Evolutionary conservation across 805 yeast genomes (phyloP), one percentile per base, ranked within the genome.

Genomic region (Zygoascus flipseniorum): DNA sequence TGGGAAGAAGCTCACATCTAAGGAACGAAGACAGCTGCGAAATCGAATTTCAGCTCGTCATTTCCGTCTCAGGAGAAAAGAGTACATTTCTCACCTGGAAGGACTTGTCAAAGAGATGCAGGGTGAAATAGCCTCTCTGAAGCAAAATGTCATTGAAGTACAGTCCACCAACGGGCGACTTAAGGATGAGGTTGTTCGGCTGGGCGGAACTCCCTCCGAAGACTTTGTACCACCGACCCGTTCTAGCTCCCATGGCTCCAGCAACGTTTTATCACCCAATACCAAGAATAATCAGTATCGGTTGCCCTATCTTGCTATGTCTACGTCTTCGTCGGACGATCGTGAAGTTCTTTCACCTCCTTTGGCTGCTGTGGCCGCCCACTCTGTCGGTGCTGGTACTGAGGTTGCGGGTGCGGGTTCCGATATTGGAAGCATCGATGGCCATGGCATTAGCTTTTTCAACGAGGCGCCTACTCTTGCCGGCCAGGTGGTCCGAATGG

Each of bases 11-110:
- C 58, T 63, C 20, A 52, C 63, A 39, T 60, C 68, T 39, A 59
- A 62, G 45, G 64, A 65, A 51, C 65, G 68, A 18, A 56, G 68
- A 8, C 68, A 65, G 50, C 58, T 65, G 23, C 59, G 68, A 31
- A 65, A 65, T 55, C 58, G 63, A 48, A 66, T 65, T 20, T 59
- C 64, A 5, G 68, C 68, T 11, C 56, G 68, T 10, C 67, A 65
- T 51, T 65, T 65, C 56, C 59, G 68, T 10, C 57, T 63, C 42
- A 59, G 68, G 13, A 50, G 68, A 23, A 65, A 65, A 52, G 67
- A 62, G 56, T 65, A 64, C 47, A 64, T 65, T 54, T 52, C 65
- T 14, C 65, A 64, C 37, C 60, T 65, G n/a, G 68, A 65, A 51
- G 54, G 53, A 43, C 56, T 61, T 16, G 57, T 63, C 31, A 55